Percentiles rank a stretch among this genome's conserved stretches.
Conservation (phyloP, 2,329 filamentous ascomycete genomes). For the Neonectria sp. region DNA sequence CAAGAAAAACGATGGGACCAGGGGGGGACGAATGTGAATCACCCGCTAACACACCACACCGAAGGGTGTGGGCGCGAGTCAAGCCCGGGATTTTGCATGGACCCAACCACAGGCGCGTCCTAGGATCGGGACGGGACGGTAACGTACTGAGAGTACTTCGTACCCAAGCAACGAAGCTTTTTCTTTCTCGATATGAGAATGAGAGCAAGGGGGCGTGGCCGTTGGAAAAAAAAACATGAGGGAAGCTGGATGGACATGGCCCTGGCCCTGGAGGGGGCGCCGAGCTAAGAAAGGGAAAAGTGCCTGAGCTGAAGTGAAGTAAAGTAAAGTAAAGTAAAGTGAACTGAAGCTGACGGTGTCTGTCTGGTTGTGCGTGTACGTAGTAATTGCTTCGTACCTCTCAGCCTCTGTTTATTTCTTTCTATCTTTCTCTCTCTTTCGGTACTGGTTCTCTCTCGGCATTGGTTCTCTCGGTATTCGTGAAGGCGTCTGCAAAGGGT, state of each 20-base stretch:
- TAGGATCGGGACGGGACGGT: constrained; percentile 43
- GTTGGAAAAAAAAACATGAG: neutral
- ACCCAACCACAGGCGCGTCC: constrained; percentile 13
- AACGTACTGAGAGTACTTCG: constrained; percentile 9
- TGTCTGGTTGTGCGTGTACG: too few species aligned
- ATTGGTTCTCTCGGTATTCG: neutral
- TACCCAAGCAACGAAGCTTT: constrained; percentile 15
- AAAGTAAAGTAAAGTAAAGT: neutral
- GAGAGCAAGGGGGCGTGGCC: neutral
- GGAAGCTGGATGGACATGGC: neutral
- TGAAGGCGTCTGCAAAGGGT: neutral
- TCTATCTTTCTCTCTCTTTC: too few species aligned
- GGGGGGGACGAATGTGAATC: constrained; percentile 15
- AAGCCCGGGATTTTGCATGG: constrained; percentile 7
- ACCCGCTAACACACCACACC: constrained; percentile 2
- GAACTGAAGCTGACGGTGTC: neutral
- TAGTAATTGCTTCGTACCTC: too few species aligned
- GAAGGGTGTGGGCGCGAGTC: constrained; percentile 21
- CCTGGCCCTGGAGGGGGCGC: too few species aligned
- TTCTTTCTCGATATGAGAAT: neutral
- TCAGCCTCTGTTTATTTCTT: too few species aligned
- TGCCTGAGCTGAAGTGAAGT: neutral
- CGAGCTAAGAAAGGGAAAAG: neutral
- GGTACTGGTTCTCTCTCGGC: too few species aligned
- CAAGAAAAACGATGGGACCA: constrained; percentile 6